These are phyloP conservation scores for Phytomonas serpens DNA, from an alignment of 208 protist genomes.

Conservation along the genomic window DNA sequence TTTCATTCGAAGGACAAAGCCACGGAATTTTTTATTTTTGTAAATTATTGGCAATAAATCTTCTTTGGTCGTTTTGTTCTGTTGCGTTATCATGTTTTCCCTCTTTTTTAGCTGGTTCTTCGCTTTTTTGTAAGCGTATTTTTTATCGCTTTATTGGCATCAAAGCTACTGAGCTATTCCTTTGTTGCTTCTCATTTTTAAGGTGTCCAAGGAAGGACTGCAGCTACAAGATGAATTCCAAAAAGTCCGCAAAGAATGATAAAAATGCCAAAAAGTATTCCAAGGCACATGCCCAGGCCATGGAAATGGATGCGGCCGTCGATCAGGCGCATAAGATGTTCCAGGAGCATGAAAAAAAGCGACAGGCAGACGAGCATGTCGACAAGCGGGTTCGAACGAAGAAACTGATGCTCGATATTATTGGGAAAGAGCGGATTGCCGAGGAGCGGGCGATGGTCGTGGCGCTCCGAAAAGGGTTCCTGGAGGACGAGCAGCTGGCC, in stretches of 20 bases:
- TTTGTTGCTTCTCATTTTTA: not conserved
- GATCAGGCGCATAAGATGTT: constrained; percentile 68
- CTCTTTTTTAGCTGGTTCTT: constrained; percentile 23
- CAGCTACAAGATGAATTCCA: not conserved
- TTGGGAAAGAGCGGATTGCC: constrained; percentile 58
- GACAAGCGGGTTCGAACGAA: constrained; percentile 53
- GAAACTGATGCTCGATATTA: constrained; percentile 28
- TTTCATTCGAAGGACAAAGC: constrained; percentile 5
- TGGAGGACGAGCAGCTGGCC: constrained; percentile 44
- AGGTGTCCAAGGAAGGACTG: not conserved
- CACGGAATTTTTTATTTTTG: constrained; percentile 5
- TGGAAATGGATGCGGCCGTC: constrained; percentile 36
- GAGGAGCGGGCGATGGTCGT: constrained; percentile 35
- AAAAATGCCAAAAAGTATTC: constrained; percentile 20
- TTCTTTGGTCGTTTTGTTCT: not conserved
- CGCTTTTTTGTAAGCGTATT: not conserved
- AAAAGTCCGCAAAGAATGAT: not conserved
- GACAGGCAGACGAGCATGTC: constrained; percentile 30
- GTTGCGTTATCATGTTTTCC: constrained; percentile 1
- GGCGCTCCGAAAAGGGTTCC: constrained; percentile 26
- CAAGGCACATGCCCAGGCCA: constrained; percentile 29
- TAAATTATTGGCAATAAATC: not conserved
- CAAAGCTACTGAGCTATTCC: no score
- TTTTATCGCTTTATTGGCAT: not conserved
- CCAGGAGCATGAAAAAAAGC: constrained; percentile 76